Evolutionary conservation across 169 alveolate genomes (phyloP).

Genomic region (Amoebophrya sp.): DNA sequence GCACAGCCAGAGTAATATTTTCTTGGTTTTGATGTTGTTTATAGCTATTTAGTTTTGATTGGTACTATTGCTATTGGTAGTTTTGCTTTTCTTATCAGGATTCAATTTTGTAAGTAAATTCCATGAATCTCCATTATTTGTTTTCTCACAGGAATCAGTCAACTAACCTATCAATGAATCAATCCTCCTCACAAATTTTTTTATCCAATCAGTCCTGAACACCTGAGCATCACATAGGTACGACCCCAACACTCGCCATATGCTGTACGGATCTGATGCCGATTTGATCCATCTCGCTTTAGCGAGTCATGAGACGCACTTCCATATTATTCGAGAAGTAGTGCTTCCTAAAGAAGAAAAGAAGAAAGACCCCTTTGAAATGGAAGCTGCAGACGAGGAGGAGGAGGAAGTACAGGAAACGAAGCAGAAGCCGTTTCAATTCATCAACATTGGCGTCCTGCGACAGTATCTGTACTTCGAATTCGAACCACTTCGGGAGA

Average conservation of each 20-base stretch:
- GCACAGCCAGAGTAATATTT: constrained; percentile 41
- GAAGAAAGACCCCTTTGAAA: not conserved
- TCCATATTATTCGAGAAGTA: constrained; percentile 55
- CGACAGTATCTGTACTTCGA: constrained; percentile 67
- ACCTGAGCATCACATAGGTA: too few relatives aligned
- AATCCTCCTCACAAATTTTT: too few relatives aligned
- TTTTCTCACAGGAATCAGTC: too few relatives aligned
- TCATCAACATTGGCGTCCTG: constrained; percentile 60
- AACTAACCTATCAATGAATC: too few relatives aligned
- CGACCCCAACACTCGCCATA: constrained; percentile 86
- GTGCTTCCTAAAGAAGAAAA: not conserved
- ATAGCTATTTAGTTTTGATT: not conserved
- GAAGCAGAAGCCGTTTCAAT: constrained; percentile 57
- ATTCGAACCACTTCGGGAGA: constrained; percentile 38
- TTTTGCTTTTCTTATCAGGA: not conserved
- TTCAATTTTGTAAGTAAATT: not conserved
- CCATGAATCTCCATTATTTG: too few relatives aligned
- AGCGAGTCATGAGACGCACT: constrained; percentile 91
- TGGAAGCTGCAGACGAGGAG: not conserved
- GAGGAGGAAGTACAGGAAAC: not conserved
- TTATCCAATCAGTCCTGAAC: too few relatives aligned
- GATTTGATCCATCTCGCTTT: constrained; percentile 93
- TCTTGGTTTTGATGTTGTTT: not conserved
- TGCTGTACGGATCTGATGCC: constrained; percentile 97
- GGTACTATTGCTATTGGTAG: not conserved